A percentile compares a stretch with the other conserved stretches of the same genome.
phyloP scores from a whole-genome alignment of 164 flowering plant species.

The grape (Vitis vinifera) region DNA sequence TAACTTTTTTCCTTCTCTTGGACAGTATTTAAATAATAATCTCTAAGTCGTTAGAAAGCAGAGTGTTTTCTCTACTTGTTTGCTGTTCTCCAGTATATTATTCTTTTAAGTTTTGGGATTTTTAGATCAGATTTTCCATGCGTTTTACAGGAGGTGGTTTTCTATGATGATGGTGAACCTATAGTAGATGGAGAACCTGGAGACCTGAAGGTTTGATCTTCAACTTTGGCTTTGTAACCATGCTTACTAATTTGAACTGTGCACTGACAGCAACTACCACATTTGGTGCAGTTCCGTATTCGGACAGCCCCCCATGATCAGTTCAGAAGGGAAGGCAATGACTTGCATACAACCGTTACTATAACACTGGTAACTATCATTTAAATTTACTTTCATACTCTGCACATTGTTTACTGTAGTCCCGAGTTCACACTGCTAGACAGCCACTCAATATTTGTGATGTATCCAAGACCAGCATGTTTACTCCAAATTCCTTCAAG shows the following conservation, averaged over 20 bases:
- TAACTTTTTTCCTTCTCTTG: too few relatives aligned
- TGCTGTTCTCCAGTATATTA: too few relatives aligned
- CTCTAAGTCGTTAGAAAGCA: background rate
- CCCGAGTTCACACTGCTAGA: background rate
- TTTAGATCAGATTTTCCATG: conserved; percentile 3
- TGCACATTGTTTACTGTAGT: background rate
- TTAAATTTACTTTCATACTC: background rate
- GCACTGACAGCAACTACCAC: background rate
- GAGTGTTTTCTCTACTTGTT: too few relatives aligned
- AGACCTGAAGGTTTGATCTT: conserved; percentile 73
- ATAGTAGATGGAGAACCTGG: conserved; percentile 95
- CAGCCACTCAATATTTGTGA: background rate
- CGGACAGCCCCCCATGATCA: conserved; percentile 87
- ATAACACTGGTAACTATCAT: conserved; percentile 76
- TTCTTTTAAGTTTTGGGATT: background rate
- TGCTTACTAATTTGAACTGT: background rate
- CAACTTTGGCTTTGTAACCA: background rate
- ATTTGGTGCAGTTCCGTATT: conserved; percentile 73
- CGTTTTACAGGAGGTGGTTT: conserved; percentile 73
- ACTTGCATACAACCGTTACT: conserved; percentile 82
- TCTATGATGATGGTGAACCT: conserved; percentile 97
- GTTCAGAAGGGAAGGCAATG: conserved; percentile 92
- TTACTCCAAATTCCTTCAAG: background rate
- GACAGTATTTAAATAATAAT: background rate
- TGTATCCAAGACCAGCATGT: background rate